These are phyloP conservation scores for Senecio squalidus DNA, from an alignment of 140 eudicot genomes.

Conservation along the genomic window DNA sequence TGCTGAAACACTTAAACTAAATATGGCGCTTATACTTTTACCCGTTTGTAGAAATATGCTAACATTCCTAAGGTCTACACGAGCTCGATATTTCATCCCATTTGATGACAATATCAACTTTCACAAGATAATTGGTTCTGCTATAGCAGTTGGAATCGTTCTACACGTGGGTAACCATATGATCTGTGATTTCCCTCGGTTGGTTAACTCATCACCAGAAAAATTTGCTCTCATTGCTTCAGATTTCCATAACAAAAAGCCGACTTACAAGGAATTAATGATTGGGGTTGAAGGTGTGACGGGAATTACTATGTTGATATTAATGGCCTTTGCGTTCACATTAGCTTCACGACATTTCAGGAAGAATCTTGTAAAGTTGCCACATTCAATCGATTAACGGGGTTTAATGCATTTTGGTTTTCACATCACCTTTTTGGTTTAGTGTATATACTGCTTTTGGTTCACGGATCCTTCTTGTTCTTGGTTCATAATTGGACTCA, in stretches of 20 bases:
- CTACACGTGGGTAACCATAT: slow-evolving; percentile 82
- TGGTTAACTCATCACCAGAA: slow-evolving; percentile 64
- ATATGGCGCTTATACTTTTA: slow-evolving; percentile 92
- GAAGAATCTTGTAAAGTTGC: slow-evolving; percentile 63
- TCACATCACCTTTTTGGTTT: slow-evolving; percentile 89
- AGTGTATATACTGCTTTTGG: slow-evolving; percentile 68
- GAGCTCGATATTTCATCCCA: slow-evolving; percentile 70
- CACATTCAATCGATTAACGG: slow-evolving; percentile 82
- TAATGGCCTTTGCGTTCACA: slow-evolving; percentile 69
- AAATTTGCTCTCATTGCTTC: slow-evolving; percentile 63
- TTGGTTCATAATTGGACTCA: slow-evolving; percentile 79
- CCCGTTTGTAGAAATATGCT: slow-evolving; percentile 87
- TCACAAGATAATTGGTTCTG: slow-evolving; percentile 87
- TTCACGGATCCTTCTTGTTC: slow-evolving; percentile 87
- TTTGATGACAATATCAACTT: slow-evolving; percentile 90
- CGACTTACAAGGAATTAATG: slow-evolving; percentile 55
- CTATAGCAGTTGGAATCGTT: slow-evolving; percentile 62
- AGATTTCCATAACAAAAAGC: slow-evolving; percentile 58
- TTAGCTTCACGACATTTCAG: slow-evolving; percentile 75
- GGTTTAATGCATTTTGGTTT: slow-evolving; percentile 97
- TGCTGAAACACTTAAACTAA: slow-evolving; percentile 87
- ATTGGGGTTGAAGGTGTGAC: slow-evolving; percentile 67
- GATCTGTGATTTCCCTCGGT: slow-evolving; percentile 86
- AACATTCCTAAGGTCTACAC: slow-evolving; percentile 76
- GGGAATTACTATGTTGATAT: slow-evolving; percentile 74